Conservation (phyloP, 441 rosid genomes). For the Raphanus hybrid region DNA sequence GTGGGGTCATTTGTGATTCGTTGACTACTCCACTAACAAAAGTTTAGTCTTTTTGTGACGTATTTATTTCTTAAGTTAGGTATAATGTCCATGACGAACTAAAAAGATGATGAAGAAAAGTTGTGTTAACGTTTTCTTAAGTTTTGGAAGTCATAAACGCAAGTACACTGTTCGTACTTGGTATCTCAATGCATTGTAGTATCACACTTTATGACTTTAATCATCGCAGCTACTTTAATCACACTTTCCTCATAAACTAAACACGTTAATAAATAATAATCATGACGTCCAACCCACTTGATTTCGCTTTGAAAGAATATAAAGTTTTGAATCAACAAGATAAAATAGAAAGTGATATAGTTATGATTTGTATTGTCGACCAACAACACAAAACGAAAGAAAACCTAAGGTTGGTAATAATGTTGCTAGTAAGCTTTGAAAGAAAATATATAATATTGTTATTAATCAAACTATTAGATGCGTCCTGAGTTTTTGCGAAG, state of each 20-base stretch:
- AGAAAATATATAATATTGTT: too few relatives aligned
- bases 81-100: background rate
- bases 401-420: background rate
- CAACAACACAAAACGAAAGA: background rate
- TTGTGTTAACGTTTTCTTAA: background rate
- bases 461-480: background rate
- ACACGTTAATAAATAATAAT: background rate
- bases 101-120: constrained; percentile 9
- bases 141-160: constrained; percentile 21
- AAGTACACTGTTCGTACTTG: constrained; percentile 35
- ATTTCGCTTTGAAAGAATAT: background rate
- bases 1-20: constrained; percentile 11
- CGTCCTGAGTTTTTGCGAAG: background rate
- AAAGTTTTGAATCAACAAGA: background rate
- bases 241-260: constrained; percentile 8
- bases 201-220: constrained; percentile 18
- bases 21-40: constrained; percentile 17
- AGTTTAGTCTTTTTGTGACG: constrained; percentile 9
- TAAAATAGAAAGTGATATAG: background rate
- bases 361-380: constrained; percentile 25
- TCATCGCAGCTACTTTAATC: constrained; percentile 6
- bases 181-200: constrained; percentile 21
- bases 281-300: constrained; percentile 23
- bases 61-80: constrained; percentile 3
- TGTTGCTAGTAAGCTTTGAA: too few relatives aligned